Percentiles rank a stretch among this genome's conserved stretches.
Conservation (phyloP, 371 early-diverging fungal genomes). For the Blakeslea trispora region DNA sequence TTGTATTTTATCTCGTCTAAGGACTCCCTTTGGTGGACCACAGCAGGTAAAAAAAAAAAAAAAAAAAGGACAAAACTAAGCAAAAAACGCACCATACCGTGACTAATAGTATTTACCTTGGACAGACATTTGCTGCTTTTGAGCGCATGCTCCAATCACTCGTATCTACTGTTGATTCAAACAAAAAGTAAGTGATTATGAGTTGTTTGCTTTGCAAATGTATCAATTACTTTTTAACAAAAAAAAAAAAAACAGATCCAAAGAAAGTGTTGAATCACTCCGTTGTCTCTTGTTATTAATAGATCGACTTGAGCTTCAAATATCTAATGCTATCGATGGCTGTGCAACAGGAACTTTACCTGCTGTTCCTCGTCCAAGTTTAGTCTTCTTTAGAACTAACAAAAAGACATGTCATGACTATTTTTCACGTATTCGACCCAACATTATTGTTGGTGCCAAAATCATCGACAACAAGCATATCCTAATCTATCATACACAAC, state of each 20-base stretch:
- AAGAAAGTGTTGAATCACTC: slow-evolving; percentile 10
- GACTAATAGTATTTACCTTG: slow-evolving; percentile 6
- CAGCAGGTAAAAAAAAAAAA: slow-evolving; percentile 49
- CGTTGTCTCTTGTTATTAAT: slow-evolving; percentile 55
- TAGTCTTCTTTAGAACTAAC: slow-evolving; percentile 75
- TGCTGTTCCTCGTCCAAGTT: slow-evolving; percentile 63
- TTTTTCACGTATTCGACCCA: slow-evolving; percentile 64
- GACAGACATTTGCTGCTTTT: slow-evolving; percentile 72
- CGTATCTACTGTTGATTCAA: slow-evolving; percentile 8
- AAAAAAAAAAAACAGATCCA: slow-evolving; percentile 3
- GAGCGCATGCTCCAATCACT: slow-evolving; percentile 56
- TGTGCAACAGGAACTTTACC: slow-evolving; percentile 58
- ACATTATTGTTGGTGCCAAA: slow-evolving; percentile 49
- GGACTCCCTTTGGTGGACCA: slow-evolving; percentile 79
- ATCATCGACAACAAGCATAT: slow-evolving; percentile 41
- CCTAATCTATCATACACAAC: slow-evolving; percentile 45
- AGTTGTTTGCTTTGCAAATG: not conserved
- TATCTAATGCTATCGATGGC: slow-evolving; percentile 68
- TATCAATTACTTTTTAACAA: not conserved
- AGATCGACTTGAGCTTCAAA: slow-evolving; percentile 75
- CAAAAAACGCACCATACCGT: too few species aligned
- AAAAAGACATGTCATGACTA: slow-evolving; percentile 76
- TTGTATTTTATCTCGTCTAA: slow-evolving; percentile 68
- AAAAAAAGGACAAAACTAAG: too few species aligned
- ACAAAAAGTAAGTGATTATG: slow-evolving; percentile 3